These are phyloP conservation scores for Ziziphus jujuba DNA, from an alignment of 306 rosid species.

Conservation along the genomic window DNA sequence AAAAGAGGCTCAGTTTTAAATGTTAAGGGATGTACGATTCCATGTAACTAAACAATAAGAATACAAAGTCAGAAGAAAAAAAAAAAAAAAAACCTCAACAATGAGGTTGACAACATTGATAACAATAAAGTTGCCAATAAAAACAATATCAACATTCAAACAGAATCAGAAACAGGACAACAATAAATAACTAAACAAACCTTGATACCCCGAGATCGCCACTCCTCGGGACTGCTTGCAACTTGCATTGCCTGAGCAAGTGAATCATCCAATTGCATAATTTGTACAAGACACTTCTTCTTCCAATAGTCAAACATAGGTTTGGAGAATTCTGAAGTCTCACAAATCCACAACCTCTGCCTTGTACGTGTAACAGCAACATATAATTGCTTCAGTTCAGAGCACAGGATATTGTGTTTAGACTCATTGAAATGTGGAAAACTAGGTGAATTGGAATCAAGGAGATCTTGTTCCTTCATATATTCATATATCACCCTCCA, in stretches of 20 bases:
- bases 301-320: slow-evolving; percentile 79
- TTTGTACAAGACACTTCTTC: slow-evolving; percentile 61
- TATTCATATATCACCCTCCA: slow-evolving; percentile 76
- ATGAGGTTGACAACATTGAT: neutral
- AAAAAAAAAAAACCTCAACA: too few species aligned
- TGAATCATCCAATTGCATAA: slow-evolving; percentile 58
- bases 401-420: slow-evolving; percentile 65
- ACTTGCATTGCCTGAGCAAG: slow-evolving; percentile 77
- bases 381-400: slow-evolving; percentile 70
- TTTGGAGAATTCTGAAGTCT: slow-evolving; percentile 32
- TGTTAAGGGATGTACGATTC: too few species aligned
- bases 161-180: neutral
- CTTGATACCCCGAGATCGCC: slow-evolving; percentile 77
- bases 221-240: slow-evolving; percentile 73
- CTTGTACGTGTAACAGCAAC: slow-evolving; percentile 79
- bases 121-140: neutral
- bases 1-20: too few species aligned
- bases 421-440: slow-evolving; percentile 47
- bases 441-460: slow-evolving; percentile 29
- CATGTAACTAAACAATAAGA: too few species aligned
- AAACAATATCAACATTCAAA: neutral
- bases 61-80: too few species aligned
- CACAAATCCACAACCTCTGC: slow-evolving; percentile 77
- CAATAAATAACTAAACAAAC: slow-evolving; percentile 25
- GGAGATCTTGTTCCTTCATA: slow-evolving; percentile 59